A percentile compares a stretch with the other conserved stretches of the same genome.
These are phyloP conservation scores for Trichomonascaceae sp. DNA, from an alignment of 1,139 yeast genomes.

Conservation along the genomic window DNA sequence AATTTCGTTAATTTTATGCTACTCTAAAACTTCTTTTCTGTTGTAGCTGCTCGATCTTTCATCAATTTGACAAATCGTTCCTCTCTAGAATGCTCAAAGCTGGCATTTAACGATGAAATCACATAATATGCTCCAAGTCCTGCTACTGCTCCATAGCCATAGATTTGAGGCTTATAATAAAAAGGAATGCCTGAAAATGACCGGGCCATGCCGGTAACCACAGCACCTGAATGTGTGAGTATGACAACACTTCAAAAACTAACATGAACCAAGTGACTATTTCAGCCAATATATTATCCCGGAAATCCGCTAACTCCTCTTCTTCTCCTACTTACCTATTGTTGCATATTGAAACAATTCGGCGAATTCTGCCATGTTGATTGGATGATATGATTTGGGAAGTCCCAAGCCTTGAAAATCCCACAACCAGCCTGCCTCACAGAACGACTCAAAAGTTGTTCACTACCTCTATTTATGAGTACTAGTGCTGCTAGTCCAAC, in stretches of 20 bases:
- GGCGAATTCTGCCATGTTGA: constrained; percentile 7
- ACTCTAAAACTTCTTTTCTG: neutral
- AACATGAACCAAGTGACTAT: neutral
- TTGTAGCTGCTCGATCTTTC: constrained; percentile 2
- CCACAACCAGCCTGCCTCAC: no score
- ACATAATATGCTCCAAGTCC: constrained; percentile 8
- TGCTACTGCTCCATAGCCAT: constrained; percentile 8
- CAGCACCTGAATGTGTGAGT: constrained; percentile 2
- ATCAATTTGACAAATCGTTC: constrained; percentile 8
- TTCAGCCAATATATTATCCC: no score
- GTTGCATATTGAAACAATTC: constrained; percentile 8
- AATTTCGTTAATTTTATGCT: neutral
- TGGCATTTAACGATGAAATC: constrained; percentile 1
- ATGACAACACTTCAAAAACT: neutral
- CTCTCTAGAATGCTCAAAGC: constrained; percentile 7
- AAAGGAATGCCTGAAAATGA: constrained; percentile 7
- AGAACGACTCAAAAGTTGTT: neutral
- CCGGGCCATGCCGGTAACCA: constrained; percentile 7
- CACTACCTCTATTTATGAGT: constrained; percentile 1
- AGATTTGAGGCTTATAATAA: constrained; percentile 4
- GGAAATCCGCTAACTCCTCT: neutral
- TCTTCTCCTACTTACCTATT: constrained; percentile 3
- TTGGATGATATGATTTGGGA: neutral
- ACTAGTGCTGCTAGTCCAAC: constrained; percentile 5
- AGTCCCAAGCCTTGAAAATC: neutral